These are phyloP conservation scores for Dichotomocladium elegans DNA, from an alignment of 371 early-diverging fungal genomes.

Conservation along the genomic window DNA sequence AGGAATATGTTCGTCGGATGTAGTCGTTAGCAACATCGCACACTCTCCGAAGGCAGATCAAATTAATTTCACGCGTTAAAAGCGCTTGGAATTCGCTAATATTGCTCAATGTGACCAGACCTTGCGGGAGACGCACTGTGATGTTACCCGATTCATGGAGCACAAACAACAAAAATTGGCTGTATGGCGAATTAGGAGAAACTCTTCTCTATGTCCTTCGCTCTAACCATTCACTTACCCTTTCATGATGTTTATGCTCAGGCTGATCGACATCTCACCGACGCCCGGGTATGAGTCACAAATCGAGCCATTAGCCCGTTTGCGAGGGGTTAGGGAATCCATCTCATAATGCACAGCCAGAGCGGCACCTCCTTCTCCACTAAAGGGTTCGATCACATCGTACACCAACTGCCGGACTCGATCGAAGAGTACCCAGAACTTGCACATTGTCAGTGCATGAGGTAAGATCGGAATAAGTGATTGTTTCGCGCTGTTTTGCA, in stretches of 20 bases:
- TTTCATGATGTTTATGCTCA: slow-evolving; percentile 32
- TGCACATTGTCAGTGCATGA: slow-evolving; percentile 30
- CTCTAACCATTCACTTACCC: too few relatives aligned
- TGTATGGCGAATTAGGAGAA: not conserved
- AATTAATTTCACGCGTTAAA: slow-evolving; percentile 40
- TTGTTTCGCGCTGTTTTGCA: not conserved
- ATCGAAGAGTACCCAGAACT: slow-evolving; percentile 43
- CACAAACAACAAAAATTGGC: slow-evolving; percentile 6
- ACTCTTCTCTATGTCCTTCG: not conserved
- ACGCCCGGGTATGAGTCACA: slow-evolving; percentile 30
- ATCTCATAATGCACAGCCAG: slow-evolving; percentile 35
- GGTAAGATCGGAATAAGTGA: slow-evolving; percentile 26
- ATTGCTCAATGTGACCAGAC: slow-evolving; percentile 33
- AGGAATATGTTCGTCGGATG: slow-evolving; percentile 14
- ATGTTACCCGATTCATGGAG: slow-evolving; percentile 36
- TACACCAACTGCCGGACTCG: slow-evolving; percentile 35
- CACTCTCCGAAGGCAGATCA: slow-evolving; percentile 36
- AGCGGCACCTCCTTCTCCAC: slow-evolving; percentile 25
- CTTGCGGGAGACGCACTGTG: slow-evolving; percentile 37
- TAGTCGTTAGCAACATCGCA: slow-evolving; percentile 46
- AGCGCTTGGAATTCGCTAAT: slow-evolving; percentile 41
- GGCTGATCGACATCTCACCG: slow-evolving; percentile 22
- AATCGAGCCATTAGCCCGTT: not conserved
- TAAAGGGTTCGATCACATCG: slow-evolving; percentile 23
- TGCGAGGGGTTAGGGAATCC: not conserved